Conservation (phyloP, 805 yeast species). For the Candida odintsovae region DNA sequence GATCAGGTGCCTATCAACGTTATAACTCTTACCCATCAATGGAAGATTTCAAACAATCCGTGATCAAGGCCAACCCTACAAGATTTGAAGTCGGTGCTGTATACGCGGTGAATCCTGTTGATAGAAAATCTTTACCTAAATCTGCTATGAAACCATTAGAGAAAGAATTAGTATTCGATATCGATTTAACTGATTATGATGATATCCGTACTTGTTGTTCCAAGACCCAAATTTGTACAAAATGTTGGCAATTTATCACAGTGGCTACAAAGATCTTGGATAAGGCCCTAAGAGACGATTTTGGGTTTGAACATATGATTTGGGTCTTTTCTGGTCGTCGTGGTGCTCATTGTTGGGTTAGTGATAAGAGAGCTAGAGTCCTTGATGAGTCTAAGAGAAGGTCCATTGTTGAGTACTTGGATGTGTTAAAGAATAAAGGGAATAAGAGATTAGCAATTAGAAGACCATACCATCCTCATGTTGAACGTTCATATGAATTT, state of each 20-base stretch:
- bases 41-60: constrained; percentile 75
- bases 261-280: constrained; percentile 77
- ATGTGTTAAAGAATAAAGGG: constrained; percentile 55
- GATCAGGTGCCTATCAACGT: constrained; percentile 85
- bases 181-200: constrained; percentile 96
- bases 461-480: constrained; percentile 88
- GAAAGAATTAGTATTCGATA: constrained; percentile 92
- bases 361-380: constrained; percentile 74
- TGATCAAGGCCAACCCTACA: constrained; percentile 68
- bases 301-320: constrained; percentile 78
- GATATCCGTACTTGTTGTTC: constrained; percentile 89
- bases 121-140: constrained; percentile 71
- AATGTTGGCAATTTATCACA: constrained; percentile 91
- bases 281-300: constrained; percentile 70
- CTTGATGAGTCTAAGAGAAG: constrained; percentile 70
- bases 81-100: constrained; percentile 96
- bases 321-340: constrained; percentile 99
- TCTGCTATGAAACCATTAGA: constrained; percentile 71
- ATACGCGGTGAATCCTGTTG: constrained; percentile 81
- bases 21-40: constrained; percentile 67
- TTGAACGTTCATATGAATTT: constrained; percentile 66
- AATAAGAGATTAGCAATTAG: constrained; percentile 46
- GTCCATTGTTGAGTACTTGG: constrained; percentile 79
- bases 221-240: constrained; percentile 75
- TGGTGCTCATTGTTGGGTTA: constrained; percentile 98